Evolutionary conservation across 257 asterid species (phyloP).

Genomic region (Forsythia suspensa): DNA sequence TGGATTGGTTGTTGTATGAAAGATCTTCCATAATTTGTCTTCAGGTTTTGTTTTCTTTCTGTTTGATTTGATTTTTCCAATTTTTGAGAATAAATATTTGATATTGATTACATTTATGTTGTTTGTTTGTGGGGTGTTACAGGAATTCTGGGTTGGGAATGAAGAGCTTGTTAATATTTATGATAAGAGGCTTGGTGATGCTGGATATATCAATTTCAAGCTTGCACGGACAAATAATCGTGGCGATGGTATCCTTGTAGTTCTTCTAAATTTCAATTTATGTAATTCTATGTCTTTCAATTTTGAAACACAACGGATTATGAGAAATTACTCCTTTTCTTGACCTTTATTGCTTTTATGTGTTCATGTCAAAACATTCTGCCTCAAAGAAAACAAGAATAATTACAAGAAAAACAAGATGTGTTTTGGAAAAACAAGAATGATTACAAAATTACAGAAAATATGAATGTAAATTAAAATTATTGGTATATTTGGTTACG

Average conservation of each 20-base stretch:
- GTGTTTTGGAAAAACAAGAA: no score
- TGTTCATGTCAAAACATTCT: no score
- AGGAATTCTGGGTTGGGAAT: conserved; percentile 99
- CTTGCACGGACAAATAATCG: conserved; percentile 96
- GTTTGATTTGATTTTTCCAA: conserved; percentile 8
- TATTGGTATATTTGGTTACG: no score
- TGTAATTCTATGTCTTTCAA: neutral
- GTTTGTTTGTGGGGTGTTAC: conserved; percentile 16
- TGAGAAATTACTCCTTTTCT: no score
- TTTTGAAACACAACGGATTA: no score
- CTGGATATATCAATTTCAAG: conserved; percentile 81
- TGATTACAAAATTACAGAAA: no score
- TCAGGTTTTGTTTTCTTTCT: conserved; percentile 55
- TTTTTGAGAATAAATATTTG: neutral
- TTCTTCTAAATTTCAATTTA: neutral
- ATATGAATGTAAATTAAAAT: no score
- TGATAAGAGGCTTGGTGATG: conserved; percentile 92
- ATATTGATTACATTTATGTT: neutral
- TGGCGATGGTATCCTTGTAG: conserved; percentile 73
- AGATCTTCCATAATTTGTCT: conserved; percentile 96
- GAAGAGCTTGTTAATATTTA: conserved; percentile 86
- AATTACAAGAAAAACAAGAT: no score
- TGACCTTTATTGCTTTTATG: no score
- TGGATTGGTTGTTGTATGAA: conserved; percentile 91
- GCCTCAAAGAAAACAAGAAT: no score